Conservation (phyloP, 805 yeast species). For the Hyphopichia homilentoma region DNA sequence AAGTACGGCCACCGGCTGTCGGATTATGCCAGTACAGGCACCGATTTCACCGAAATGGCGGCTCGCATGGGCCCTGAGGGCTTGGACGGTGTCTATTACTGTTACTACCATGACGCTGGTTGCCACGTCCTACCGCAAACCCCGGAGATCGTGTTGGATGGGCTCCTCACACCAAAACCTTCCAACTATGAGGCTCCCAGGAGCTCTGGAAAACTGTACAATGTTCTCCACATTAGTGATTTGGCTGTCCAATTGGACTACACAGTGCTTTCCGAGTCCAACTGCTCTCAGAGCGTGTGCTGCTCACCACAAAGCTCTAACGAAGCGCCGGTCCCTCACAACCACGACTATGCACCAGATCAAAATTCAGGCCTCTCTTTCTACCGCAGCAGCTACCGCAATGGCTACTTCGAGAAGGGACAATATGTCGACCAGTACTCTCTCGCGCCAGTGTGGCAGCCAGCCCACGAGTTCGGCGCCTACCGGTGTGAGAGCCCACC, state of each 20-base stretch:
- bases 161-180: slow-evolving; percentile 8
- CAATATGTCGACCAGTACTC: slow-evolving; percentile 6
- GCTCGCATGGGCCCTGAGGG: slow-evolving; percentile 49
- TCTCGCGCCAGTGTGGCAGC: slow-evolving; percentile 2
- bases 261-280: slow-evolving; percentile 3
- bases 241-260: slow-evolving; percentile 3
- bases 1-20: too few species aligned
- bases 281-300: slow-evolving; percentile 6
- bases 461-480: slow-evolving; percentile 6
- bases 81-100: slow-evolving; percentile 45
- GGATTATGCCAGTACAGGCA: slow-evolving; percentile 22
- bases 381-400: slow-evolving; percentile 9
- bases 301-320: slow-evolving; percentile 4
- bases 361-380: too few species aligned
- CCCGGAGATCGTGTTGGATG: slow-evolving; percentile 6
- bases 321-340: not conserved
- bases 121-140: slow-evolving; percentile 9
- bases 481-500: slow-evolving; percentile 5
- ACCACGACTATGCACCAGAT: slow-evolving; percentile 2
- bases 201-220: slow-evolving; percentile 3
- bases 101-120: slow-evolving; percentile 16
- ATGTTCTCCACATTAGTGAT: slow-evolving; percentile 6
- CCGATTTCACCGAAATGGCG: slow-evolving; percentile 45
- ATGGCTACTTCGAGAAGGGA: slow-evolving; percentile 12
- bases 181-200: slow-evolving; percentile 6